phyloP scores from a whole-genome alignment of 2,329 filamentous ascomycete genomes.

The Clonostachys byssicola region DNA sequence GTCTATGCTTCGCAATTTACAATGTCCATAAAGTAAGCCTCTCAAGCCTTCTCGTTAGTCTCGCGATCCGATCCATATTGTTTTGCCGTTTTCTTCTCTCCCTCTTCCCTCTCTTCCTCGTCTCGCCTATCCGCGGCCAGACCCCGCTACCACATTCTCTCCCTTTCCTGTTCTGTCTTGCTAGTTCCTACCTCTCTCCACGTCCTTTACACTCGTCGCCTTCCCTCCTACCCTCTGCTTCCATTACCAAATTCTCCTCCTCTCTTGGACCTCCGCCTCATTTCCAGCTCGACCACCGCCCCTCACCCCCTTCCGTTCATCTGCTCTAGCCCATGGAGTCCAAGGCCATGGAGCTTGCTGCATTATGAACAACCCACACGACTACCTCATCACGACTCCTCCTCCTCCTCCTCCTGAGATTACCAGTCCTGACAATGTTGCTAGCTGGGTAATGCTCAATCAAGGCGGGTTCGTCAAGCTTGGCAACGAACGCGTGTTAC shows the following conservation, averaged over 20 bases:
- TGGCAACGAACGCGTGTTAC: slow-evolving; percentile 77
- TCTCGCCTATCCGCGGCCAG: not conserved
- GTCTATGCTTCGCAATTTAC: slow-evolving; percentile 8
- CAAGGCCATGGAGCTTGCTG: slow-evolving; percentile 20
- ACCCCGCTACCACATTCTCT: not conserved
- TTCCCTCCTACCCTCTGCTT: not conserved
- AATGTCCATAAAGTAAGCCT: slow-evolving; percentile 54
- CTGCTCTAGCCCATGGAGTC: slow-evolving; percentile 12
- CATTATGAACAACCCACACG: slow-evolving; percentile 35
- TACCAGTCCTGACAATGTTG: slow-evolving; percentile 48
- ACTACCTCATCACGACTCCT: slow-evolving; percentile 31
- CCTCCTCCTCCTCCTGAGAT: slow-evolving; percentile 22
- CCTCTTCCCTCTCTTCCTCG: not conserved
- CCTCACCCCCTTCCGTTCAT: slow-evolving; percentile 1
- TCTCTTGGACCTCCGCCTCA: slow-evolving; percentile 1
- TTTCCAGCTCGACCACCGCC: not conserved
- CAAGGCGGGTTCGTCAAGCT: slow-evolving; percentile 77
- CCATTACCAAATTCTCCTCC: not conserved
- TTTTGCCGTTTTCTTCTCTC: not conserved
- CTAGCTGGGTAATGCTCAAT: slow-evolving; percentile 88
- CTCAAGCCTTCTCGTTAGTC: slow-evolving; percentile 6
- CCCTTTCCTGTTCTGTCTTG: not conserved
- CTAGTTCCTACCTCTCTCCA: not conserved
- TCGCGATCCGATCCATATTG: slow-evolving; percentile 1
- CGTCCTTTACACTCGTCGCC: not conserved